These are phyloP conservation scores for Lachnellula willkommii DNA, from an alignment of 2,329 filamentous ascomycete genomes.

Conservation along the genomic window DNA sequence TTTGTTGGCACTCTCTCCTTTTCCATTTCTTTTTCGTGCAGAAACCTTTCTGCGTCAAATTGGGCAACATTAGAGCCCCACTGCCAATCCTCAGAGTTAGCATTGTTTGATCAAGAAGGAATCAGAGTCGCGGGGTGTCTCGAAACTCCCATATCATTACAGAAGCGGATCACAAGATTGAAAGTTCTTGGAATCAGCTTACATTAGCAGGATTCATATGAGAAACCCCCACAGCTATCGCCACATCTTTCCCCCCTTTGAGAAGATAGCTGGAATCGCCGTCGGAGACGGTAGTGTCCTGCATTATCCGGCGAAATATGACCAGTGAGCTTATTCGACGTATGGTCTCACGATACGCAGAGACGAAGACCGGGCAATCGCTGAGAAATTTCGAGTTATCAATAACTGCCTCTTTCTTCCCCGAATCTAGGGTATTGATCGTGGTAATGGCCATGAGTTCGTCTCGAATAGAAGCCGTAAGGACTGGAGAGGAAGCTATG, in stretches of 20 bases:
- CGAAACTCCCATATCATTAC: too few relatives aligned
- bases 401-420: constrained; percentile 27
- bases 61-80: constrained; percentile 38
- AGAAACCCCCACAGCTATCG: constrained; percentile 39
- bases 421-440: not conserved
- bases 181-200: not conserved
- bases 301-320: constrained; percentile 36
- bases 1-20: constrained; percentile 13
- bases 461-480: constrained; percentile 24
- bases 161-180: too few relatives aligned
- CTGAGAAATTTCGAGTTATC: constrained; percentile 35
- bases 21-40: constrained; percentile 16
- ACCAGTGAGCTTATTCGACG: constrained; percentile 36
- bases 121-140: too few relatives aligned
- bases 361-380: constrained; percentile 38
- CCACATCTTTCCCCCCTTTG: constrained; percentile 37
- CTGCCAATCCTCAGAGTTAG: not conserved
- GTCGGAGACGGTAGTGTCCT: constrained; percentile 36
- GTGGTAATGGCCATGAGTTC: constrained; percentile 28
- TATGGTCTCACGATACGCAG: constrained; percentile 41
- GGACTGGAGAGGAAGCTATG: constrained; percentile 27
- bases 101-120: not conserved
- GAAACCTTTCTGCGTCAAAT: constrained; percentile 40
- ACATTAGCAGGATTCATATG: constrained; percentile 34
- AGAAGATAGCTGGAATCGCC: constrained; percentile 36